Evolutionary conservation across 495 filamentous ascomycete genomes (phyloP).

Genomic region (Oidiodendron maius): DNA sequence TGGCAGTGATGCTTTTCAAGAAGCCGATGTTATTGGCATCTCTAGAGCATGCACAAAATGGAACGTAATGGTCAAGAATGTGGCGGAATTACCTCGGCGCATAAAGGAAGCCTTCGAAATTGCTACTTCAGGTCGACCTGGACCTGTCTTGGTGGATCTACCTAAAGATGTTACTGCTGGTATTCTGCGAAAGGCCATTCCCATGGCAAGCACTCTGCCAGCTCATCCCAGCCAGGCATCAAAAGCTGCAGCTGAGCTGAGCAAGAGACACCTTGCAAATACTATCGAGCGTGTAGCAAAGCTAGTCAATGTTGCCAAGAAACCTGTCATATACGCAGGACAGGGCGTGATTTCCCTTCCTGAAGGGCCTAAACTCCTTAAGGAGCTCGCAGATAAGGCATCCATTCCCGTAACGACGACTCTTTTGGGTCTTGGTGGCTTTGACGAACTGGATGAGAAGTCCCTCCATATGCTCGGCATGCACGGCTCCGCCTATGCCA

Average conservation of each 20-base stretch:
- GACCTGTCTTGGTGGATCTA: constrained; percentile 74
- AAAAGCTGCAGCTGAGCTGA: constrained; percentile 53
- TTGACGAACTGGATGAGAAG: constrained; percentile 71
- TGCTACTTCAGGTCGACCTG: constrained; percentile 67
- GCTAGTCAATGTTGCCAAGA: constrained; percentile 68
- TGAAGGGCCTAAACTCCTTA: constrained; percentile 61
- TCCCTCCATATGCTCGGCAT: constrained; percentile 79
- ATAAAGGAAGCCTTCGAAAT: constrained; percentile 88
- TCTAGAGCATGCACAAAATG: constrained; percentile 76
- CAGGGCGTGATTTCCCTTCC: constrained; percentile 61
- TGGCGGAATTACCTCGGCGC: constrained; percentile 68
- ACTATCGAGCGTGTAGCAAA: constrained; percentile 59
- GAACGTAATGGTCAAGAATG: constrained; percentile 79
- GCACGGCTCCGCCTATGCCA: constrained; percentile 76
- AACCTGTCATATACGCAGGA: constrained; percentile 71
- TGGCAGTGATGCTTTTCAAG: constrained; percentile 77
- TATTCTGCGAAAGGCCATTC: constrained; percentile 61
- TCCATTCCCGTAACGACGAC: constrained; percentile 75
- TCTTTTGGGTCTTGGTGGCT: constrained; percentile 71
- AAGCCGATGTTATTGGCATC: constrained; percentile 73
- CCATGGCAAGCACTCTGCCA: constrained; percentile 56
- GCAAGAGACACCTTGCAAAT: constrained; percentile 45
- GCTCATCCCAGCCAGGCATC: constrained; percentile 64
- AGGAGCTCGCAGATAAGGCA: constrained; percentile 63
- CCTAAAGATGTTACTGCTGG: constrained; percentile 74